Evolutionary conservation across 805 yeast genomes (phyloP).

Genomic region (Kuraishia hungarica): DNA sequence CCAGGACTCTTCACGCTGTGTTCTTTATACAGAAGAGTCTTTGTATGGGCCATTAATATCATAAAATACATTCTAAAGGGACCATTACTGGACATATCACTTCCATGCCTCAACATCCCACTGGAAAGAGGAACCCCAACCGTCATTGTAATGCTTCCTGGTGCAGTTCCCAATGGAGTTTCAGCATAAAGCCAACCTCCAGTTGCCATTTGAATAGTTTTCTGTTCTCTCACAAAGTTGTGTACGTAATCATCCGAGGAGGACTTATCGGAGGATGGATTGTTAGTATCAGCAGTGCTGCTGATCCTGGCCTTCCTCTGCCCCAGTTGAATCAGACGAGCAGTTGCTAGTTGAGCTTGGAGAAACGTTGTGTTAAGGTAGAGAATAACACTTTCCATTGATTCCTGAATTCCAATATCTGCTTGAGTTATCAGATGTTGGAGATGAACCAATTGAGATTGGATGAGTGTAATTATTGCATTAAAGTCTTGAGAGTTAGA

Average conservation of each 20-base stretch:
- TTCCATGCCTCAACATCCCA: slow-evolving; percentile 6
- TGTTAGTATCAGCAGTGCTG: too few relatives aligned
- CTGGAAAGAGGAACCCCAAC: too few relatives aligned
- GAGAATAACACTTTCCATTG: slow-evolving; percentile 19
- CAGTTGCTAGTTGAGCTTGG: too few relatives aligned
- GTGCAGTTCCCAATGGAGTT: slow-evolving; percentile 29
- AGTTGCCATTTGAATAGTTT: slow-evolving; percentile 59
- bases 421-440: slow-evolving; percentile 9
- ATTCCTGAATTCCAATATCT: slow-evolving; percentile 29
- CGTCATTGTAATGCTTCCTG: too few relatives aligned
- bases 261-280: slow-evolving; percentile 16
- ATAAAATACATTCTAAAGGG: slow-evolving; percentile 42
- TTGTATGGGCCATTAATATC: slow-evolving; percentile 59
- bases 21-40: slow-evolving; percentile 51
- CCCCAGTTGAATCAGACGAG: slow-evolving; percentile 32
- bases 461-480: slow-evolving; percentile 28
- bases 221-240: slow-evolving; percentile 68
- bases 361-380: too few relatives aligned
- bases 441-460: slow-evolving; percentile 22
- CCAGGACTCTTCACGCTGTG: slow-evolving; percentile 16
- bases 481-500: slow-evolving; percentile 43
- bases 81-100: slow-evolving; percentile 9
- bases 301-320: slow-evolving; percentile 28
- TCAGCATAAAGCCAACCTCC: slow-evolving; percentile 79
- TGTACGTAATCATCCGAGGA: slow-evolving; percentile 35